Percentiles rank a stretch among this genome's conserved stretches.
Conservation (phyloP, 192 early-diverging fungal species). For the Coemansia sp. region DNA sequence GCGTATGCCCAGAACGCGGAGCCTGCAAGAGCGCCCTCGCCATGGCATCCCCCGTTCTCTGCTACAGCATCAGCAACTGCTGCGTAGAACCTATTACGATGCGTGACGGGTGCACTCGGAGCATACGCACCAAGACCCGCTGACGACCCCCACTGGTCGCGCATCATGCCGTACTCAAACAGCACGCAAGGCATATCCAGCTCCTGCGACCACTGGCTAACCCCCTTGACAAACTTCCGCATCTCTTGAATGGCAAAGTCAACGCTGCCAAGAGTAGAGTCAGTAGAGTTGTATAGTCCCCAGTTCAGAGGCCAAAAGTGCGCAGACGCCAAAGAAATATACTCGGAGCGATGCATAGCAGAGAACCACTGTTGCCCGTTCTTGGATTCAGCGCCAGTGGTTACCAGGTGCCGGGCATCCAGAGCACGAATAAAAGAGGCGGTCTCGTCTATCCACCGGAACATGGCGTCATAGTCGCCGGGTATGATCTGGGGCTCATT, state of each 20-base stretch:
- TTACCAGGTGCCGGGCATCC: conserved; percentile 60
- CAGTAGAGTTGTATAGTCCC: conserved; percentile 57
- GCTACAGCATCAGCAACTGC: conserved; percentile 27
- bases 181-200: conserved; percentile 56
- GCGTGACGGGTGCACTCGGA: conserved; percentile 47
- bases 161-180: conserved; percentile 61
- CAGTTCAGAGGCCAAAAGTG: conserved; percentile 60
- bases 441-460: conserved; percentile 55
- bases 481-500: conserved; percentile 64
- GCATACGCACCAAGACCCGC: conserved; percentile 38
- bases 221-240: conserved; percentile 39
- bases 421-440: conserved; percentile 53
- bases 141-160: conserved; percentile 39
- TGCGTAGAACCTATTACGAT: conserved; percentile 57
- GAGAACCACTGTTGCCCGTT: conserved; percentile 54
- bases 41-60: conserved; percentile 24
- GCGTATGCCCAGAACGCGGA: conserved; percentile 68
- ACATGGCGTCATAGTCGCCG: conserved; percentile 10
- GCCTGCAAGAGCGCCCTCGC: conserved; percentile 40
- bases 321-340: conserved; percentile 57
- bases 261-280: conserved; percentile 35
- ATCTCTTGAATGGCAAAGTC: conserved; percentile 45
- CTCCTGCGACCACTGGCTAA: conserved; percentile 52
- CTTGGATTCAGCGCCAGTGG: conserved; percentile 66
- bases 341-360: conserved; percentile 44